Base-by-base conservation (phyloP, 805 yeast genomes). In the Yamadazyma nakazawae region DNA sequence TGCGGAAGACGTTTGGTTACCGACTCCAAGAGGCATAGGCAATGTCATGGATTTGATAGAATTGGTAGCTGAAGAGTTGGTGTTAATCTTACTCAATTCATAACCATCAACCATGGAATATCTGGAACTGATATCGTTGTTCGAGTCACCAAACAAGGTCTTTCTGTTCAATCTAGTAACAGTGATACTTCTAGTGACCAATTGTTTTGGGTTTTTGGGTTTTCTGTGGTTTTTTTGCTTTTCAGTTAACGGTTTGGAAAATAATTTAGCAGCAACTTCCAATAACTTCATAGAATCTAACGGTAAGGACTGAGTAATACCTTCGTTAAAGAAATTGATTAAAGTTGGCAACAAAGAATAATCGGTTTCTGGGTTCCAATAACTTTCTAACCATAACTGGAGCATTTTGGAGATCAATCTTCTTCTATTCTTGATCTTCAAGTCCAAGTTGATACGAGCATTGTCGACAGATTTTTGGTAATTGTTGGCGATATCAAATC, bases 331-430 rank as follows among this genome's bases (percentile, higher is more conserved):
- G 59, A 89, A 85, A 57, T 86, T 86, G 38, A 86, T 75, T 57
- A 89, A 67, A 0, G 88, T 84, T 11, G 94, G 80, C 39, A 90
- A 66, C 34, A 83, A 68, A 21, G 63, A 66, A 50, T 77, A 78
- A 61, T 90, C 96, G 5, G 64, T 45, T 37, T 75, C 72, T 40
- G 78, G 79, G 52, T 82, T 80, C 97, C 97, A 92, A 61, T 85
- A 90, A 43, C 94, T 84, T 63, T 89, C 96, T 63, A 92, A 67
- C 99, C 99, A 92, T 31, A 80, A 70, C 61, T 82, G 86, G 59
- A 90, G 79, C 62, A 85, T 74, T 53, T 78, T 80, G 54, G 84
- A 80, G 34, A 89, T 81, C 40, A 85, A 65, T 50, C 81, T 79
- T 58, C 92, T 70, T 61, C 94, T 75, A 52, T 75, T 82, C 56